Evolutionary conservation across 495 filamentous ascomycete species (phyloP), one percentile per base, ranked within the genome.

Genomic region (Neurospora sp.): DNA sequence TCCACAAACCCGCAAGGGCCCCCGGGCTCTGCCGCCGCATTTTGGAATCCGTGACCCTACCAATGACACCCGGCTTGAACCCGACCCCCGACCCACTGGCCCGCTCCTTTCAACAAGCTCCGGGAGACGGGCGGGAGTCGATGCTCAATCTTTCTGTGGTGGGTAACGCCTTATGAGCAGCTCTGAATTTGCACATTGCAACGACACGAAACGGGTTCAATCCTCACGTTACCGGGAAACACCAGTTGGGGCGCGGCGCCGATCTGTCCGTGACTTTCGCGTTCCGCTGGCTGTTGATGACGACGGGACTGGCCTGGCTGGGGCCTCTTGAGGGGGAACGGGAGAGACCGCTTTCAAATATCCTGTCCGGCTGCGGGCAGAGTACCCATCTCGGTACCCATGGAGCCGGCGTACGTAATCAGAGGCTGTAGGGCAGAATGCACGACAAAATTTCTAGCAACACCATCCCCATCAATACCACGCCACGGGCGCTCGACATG

Each of bases 401-500:
- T 66, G 54, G 27, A 66, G 54, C 14, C 27, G 54, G 31, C 54
- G 54, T 66, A 66, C 54, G 54, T 66, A 66, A 66, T 66, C 54
- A 66, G 27, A 35, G 54, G 54, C 27, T 66, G 6, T 18, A 66
- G 54, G 54, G 54, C 54, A 66, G 54, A 35, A 35, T 66, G 54
- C 54, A 66, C 54, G 54, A 35, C 54, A 35, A 66, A 66, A 31
- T 66, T 31, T 66, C 54, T 66, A 35, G 27, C 74, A 77, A 71
- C 72, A 72, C 72, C 76, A 54, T 76, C 66, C 74, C 27, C 54
- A 66, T 66, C 54, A 18, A 66, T 66, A 66, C 77, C 75, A 77
- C 46, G 70, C 12, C 38, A 5, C 5, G 46, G 39, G 9, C 41
- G 69, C 42, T 31, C 8, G 20, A 27, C 71, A n/a, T 74, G 75